These are phyloP conservation scores for Tulasnella sp. DNA, from an alignment of 768 basidiomycete species.

Conservation along the genomic window DNA sequence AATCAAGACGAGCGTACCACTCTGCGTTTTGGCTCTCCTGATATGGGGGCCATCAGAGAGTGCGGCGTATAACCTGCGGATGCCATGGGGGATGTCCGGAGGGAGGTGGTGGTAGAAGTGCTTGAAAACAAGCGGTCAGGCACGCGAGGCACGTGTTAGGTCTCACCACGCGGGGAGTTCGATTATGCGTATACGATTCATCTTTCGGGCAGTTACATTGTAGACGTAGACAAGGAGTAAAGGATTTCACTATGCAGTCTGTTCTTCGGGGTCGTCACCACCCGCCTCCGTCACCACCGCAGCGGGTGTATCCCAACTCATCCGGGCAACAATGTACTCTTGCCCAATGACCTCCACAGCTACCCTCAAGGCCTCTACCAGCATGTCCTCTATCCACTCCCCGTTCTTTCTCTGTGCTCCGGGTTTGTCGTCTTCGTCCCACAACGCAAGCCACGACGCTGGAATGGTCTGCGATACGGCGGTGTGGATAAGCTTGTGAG, in stretches of 20 bases:
- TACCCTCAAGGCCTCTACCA: conserved; percentile 79
- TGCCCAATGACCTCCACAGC: conserved; percentile 90
- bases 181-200: background rate
- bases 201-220: conserved; percentile 20
- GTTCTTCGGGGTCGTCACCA: conserved; percentile 6
- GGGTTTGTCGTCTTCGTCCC: conserved; percentile 52
- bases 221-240: background rate
- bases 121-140: conserved; percentile 16
- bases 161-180: background rate
- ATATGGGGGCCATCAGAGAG: conserved; percentile 51
- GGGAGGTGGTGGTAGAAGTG: background rate
- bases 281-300: conserved; percentile 30
- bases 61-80: conserved; percentile 19
- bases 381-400: conserved; percentile 92
- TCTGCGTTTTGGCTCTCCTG: conserved; percentile 80
- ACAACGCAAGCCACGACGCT: conserved; percentile 76
- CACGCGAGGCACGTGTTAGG: conserved; percentile 16
- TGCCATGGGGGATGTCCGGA: background rate
- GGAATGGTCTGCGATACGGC: conserved; percentile 83
- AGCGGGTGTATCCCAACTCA: conserved; percentile 59
- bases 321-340: conserved; percentile 79
- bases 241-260: background rate
- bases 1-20: conserved; percentile 55
- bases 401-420: conserved; percentile 23
- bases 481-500: conserved; percentile 68